Evolutionary conservation across 1,139 yeast species (phyloP).

Genomic region (Yamadazyma atmosphaerica): DNA sequence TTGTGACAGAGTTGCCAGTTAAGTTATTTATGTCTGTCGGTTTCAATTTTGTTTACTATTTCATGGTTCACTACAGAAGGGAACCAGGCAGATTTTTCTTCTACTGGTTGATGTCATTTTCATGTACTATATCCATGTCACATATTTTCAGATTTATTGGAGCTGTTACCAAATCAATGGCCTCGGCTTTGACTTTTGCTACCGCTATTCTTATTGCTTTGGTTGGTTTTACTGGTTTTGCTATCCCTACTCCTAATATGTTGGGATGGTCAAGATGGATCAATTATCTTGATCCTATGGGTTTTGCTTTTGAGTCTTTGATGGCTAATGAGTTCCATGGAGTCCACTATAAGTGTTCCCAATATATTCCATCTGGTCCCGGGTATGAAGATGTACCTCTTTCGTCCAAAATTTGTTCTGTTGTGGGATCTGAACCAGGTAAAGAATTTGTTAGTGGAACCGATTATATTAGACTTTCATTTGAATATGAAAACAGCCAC

Average conservation of each 20-base stretch:
- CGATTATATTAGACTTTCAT: slow-evolving; percentile 48
- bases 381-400: slow-evolving; percentile 41
- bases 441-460: slow-evolving; percentile 54
- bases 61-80: slow-evolving; percentile 56
- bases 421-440: slow-evolving; percentile 68
- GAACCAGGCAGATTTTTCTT: slow-evolving; percentile 62
- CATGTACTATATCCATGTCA: slow-evolving; percentile 52
- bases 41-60: slow-evolving; percentile 53
- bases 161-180: slow-evolving; percentile 51
- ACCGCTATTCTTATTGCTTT: slow-evolving; percentile 53
- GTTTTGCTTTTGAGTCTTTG: slow-evolving; percentile 55
- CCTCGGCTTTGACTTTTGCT: slow-evolving; percentile 65
- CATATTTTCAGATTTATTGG: slow-evolving; percentile 64
- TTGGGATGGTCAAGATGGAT: slow-evolving; percentile 69
- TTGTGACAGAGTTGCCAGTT: slow-evolving; percentile 58
- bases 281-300: slow-evolving; percentile 56
- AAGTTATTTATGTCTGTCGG: slow-evolving; percentile 46
- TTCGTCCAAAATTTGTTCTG: slow-evolving; percentile 51
- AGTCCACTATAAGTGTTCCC: slow-evolving; percentile 47
- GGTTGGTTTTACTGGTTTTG: slow-evolving; percentile 60
- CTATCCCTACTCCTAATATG: slow-evolving; percentile 56
- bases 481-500: slow-evolving; percentile 53
- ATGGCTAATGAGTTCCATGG: slow-evolving; percentile 58
- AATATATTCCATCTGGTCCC: slow-evolving; percentile 50
- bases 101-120: slow-evolving; percentile 45